These are phyloP conservation scores for Saccharomyces hybrid DNA, from an alignment of 1,139 yeast species.

Conservation along the genomic window DNA sequence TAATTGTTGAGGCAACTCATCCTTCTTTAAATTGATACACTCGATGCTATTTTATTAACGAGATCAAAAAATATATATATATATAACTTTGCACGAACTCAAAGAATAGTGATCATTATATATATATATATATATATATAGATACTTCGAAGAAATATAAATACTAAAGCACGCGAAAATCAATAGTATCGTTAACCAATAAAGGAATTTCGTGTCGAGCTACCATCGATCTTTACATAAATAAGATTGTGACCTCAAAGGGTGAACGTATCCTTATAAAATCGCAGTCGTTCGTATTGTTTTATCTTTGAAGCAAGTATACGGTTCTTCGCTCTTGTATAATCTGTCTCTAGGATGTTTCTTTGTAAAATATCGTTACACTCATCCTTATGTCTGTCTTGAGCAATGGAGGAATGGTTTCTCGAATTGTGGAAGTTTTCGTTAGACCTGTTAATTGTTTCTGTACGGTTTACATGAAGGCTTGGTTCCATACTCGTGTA, in stretches of 20 bases:
- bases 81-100: too few relatives aligned
- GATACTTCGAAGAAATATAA: too few relatives aligned
- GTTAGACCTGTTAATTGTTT: background rate
- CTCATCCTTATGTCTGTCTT: background rate
- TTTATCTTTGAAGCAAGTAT: conserved; percentile 18
- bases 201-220: too few relatives aligned
- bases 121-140: too few relatives aligned
- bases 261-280: conserved; percentile 23
- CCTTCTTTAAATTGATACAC: too few relatives aligned
- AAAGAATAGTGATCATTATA: too few relatives aligned
- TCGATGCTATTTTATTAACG: too few relatives aligned
- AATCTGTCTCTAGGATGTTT: conserved; percentile 13
- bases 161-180: background rate
- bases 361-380: conserved; percentile 11
- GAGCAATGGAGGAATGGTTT: background rate
- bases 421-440: background rate
- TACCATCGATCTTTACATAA: too few relatives aligned
- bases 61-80: too few relatives aligned
- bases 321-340: conserved; percentile 12
- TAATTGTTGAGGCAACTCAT: too few relatives aligned
- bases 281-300: conserved; percentile 21
- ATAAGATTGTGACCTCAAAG: conserved; percentile 6
- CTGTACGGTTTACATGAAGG: background rate
- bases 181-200: background rate
- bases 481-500: background rate